A percentile compares a stretch with the other conserved stretches of the same genome.
Evolutionary conservation across 1,284 basidiomycete species (phyloP).

Genomic region (Prillingera fragicola): DNA sequence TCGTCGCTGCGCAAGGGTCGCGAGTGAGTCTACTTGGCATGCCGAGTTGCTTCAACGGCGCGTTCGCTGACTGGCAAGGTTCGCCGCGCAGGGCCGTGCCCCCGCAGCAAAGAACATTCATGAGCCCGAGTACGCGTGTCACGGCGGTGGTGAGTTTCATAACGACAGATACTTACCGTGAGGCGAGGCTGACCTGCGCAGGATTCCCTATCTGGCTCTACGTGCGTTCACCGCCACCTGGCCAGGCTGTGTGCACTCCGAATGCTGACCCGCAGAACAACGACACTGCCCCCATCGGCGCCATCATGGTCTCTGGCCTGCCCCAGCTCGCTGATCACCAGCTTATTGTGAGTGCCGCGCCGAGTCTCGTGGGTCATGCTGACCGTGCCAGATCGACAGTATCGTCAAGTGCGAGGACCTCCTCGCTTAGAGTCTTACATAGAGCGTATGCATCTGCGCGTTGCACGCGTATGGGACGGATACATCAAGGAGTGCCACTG

Average conservation of each 20-base stretch:
- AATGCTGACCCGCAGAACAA: slow-evolving; percentile 13
- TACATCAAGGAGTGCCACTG: too few species aligned
- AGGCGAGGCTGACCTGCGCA: slow-evolving; percentile 3
- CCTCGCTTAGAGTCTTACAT: slow-evolving; percentile 13
- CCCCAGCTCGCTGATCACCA: slow-evolving; percentile 47
- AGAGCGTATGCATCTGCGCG: too few species aligned
- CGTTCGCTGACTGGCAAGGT: slow-evolving; percentile 4
- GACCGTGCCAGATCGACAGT: slow-evolving; percentile 16
- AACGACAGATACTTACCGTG: not conserved
- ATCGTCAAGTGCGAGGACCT: slow-evolving; percentile 15
- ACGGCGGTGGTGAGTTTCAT: slow-evolving; percentile 38
- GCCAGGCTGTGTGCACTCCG: not conserved
- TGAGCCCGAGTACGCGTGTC: slow-evolving; percentile 41
- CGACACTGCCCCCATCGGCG: slow-evolving; percentile 37
- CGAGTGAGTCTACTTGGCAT: slow-evolving; percentile 24
- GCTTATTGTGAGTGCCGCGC: slow-evolving; percentile 12
- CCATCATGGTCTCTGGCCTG: slow-evolving; percentile 47
- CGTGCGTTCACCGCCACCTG: slow-evolving; percentile 1
- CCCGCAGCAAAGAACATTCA: slow-evolving; percentile 27
- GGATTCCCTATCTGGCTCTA: slow-evolving; percentile 45
- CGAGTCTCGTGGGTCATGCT: not conserved
- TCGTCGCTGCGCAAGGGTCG: slow-evolving; percentile 38
- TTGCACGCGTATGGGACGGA: too few species aligned
- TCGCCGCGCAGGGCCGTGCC: slow-evolving; percentile 23
- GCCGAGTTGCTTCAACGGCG: not conserved